Evolutionary conservation across 2,329 filamentous ascomycete genomes (phyloP), one percentile per base, ranked within the genome.

Genomic region (Arthrobotrys megalospora): DNA sequence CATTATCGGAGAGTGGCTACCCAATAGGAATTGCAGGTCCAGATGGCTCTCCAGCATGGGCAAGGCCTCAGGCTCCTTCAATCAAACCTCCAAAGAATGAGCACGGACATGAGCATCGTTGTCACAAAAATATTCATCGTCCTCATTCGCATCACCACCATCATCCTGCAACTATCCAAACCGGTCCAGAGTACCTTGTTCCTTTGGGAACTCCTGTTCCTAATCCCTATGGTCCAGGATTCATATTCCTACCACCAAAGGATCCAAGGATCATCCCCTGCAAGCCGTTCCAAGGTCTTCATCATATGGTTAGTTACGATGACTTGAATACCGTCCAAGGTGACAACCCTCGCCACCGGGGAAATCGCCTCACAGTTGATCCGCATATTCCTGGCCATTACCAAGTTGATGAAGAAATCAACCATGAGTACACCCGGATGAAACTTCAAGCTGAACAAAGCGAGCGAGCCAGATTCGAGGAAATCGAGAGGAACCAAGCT

Each of bases 41-140:
- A 4, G 60, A 77, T 21, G 73, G 73, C 38, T 70, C 58, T 36
- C 73, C 73, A 48, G 73, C 73, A 50, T 77, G 73, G 73, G 73
- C 48, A 52, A 62, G 45, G 36, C 73, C 73, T 11, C 36, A 24
- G 1, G 12, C 16, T 16, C 1, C 55, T 14, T 28, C 24, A 5
- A 14, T 8, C 19, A 60, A 32, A 38, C 52, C 32, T 38, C 32
- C 16, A 36, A 58, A 41, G 12, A 7, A 60, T 10, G 55, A 28
- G 19, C 55, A 43, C 21, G 36, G 55, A 43, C 36, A 60, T 28
- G 36, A 55, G 36, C 62, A 66, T 48, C 11, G 11, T 19, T 24
- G 55, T 50, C 69, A 73, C 21, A 45, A 53, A 28, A 52, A 58
- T 53, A 10, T 14, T n/a, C 48, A 53, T 34, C 16, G 19, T 36